Evolutionary conservation across 2,329 filamentous ascomycete species (phyloP).

Genomic region (Zymoseptoria passerinii): DNA sequence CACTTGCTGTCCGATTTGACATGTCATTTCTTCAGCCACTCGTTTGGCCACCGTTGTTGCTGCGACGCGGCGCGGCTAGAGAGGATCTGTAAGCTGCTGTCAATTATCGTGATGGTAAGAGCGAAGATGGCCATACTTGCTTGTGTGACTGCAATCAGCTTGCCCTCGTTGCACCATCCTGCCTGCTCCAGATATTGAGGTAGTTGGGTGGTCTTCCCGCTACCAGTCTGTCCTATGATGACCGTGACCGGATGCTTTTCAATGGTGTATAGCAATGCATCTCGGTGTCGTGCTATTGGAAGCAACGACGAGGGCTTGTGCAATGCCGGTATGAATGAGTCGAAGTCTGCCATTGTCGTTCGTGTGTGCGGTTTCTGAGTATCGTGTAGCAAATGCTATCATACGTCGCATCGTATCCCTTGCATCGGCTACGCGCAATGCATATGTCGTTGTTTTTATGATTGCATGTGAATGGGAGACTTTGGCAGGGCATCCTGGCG

Average conservation of each 20-base stretch:
- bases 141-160: conserved; percentile 82
- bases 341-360: conserved; percentile 29
- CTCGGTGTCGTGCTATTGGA: conserved; percentile 75
- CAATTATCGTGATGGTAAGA: conserved; percentile 12
- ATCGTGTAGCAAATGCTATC: background rate
- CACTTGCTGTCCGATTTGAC: conserved; percentile 73
- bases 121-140: conserved; percentile 43
- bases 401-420: background rate
- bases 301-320: conserved; percentile 78
- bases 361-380: background rate
- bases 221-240: conserved; percentile 87
- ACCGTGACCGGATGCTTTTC: conserved; percentile 80
- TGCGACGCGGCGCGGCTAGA: conserved; percentile 76
- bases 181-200: conserved; percentile 82
- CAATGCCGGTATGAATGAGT: conserved; percentile 62
- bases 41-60: conserved; percentile 81
- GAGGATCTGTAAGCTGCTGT: conserved; percentile 27
- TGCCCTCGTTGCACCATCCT: conserved; percentile 81
- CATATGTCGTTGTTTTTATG: background rate
- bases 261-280: conserved; percentile 74
- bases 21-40: conserved; percentile 82
- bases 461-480: background rate
- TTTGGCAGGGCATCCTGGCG: background rate
- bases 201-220: conserved; percentile 91
- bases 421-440: background rate